Evolutionary conservation across 805 yeast species (phyloP), one percentile per base, ranked within the genome.

Genomic region (Ogataea trehaloabstinens): DNA sequence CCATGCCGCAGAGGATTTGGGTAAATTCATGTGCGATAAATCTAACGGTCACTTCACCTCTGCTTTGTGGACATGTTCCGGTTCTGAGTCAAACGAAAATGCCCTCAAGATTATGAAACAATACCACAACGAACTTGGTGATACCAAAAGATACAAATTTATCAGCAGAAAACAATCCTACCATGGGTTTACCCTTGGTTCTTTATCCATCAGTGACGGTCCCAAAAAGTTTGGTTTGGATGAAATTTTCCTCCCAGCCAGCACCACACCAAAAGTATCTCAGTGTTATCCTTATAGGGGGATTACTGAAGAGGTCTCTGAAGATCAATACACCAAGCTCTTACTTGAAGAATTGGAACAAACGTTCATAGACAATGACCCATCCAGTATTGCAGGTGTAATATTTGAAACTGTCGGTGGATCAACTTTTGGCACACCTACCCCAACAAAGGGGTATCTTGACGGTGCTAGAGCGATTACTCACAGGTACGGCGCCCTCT

Each of bases 71-170:
- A 72, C 78, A 44, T 80, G 80, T 51, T 76, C 85, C 3, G 93
- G 93, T 38, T 71, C 87, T 15, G 89, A 82, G 59, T 84, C 89
- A 33, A 83, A 82, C 53, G 90, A 82, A 56, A 87, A 86, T 21
- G 88, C 88, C 6, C 56, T 83, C 52, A 83, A 82, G 60, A 81
- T 83, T 59, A 85, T 85, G 30, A 61, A 64, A 45, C 74, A 70
- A 50, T 70, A 71, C 54, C 67, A 61, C 49, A 49, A 61, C 35
- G 76, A 71, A 53, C 61, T 60, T 28, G 70, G 70, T 28, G 66
- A 65, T 45, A 54, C 61, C 20, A 54, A 60, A 33, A 66, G 73
- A 49, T 45, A 51, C 49, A 65, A 71, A 44, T 61, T 68, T 37
- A 68, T 73, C 38, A 59, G 71, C 10, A 64, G 78, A 52, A 59